Conservation (phyloP, 345 rosid species). For the Pseudoturritis turrita region DNA sequence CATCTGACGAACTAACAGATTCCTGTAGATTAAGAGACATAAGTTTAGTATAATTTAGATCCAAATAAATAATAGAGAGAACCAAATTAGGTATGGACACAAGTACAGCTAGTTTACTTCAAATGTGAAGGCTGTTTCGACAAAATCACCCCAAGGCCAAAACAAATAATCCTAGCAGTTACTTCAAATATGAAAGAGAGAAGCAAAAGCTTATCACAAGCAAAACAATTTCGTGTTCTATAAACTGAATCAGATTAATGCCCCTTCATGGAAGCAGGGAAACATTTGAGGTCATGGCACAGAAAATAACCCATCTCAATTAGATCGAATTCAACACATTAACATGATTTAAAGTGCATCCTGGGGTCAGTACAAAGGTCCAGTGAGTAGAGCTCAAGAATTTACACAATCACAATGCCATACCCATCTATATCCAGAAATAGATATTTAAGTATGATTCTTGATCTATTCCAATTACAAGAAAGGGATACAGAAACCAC, state of each 20-base stretch:
- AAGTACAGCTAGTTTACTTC: neutral
- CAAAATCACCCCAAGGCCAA: neutral
- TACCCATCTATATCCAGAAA: neutral
- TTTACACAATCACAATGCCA: neutral
- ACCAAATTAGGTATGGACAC: neutral
- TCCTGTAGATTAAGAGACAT: conserved; percentile 37
- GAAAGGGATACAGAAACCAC: neutral
- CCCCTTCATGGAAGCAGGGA: neutral
- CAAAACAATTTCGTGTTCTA: neutral
- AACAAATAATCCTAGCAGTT: neutral
- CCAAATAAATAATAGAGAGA: neutral
- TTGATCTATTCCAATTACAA: neutral
- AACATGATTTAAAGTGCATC: neutral
- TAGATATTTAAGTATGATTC: neutral
- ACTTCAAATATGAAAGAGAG: neutral
- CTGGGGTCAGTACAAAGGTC: neutral
- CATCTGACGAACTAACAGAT: conserved; percentile 75
- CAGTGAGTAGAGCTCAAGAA: neutral
- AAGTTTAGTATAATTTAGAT: neutral
- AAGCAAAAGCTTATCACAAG: neutral
- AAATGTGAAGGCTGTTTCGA: neutral
- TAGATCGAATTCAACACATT: neutral
- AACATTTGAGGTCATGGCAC: neutral
- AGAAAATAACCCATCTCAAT: too few species aligned
- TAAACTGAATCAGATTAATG: neutral